A percentile compares a stretch with the other conserved stretches of the same genome.
phyloP scores from a whole-genome alignment of 805 yeast species.

The Saccharomycopsis amapae region DNA sequence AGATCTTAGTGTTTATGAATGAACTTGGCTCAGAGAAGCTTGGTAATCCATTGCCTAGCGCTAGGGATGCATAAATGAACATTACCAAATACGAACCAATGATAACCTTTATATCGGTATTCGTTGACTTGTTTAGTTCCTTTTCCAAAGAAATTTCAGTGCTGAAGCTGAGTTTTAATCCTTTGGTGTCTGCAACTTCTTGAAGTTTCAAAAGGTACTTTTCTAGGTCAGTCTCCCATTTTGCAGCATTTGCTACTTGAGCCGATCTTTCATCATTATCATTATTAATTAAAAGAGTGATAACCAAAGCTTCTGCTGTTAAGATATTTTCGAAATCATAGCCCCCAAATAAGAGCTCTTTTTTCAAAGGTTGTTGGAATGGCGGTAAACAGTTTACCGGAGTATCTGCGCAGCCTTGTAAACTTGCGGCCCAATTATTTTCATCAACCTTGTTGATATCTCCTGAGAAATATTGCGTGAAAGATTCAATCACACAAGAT shows the following conservation, averaged over 20 bases:
- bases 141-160: slow-evolving; percentile 81
- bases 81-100: slow-evolving; percentile 70
- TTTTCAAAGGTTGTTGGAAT: slow-evolving; percentile 84
- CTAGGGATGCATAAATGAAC: slow-evolving; percentile 83
- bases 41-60: slow-evolving; percentile 60
- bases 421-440: slow-evolving; percentile 45
- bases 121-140: slow-evolving; percentile 76
- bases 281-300: slow-evolving; percentile 64
- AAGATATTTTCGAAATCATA: slow-evolving; percentile 41
- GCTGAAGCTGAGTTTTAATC: slow-evolving; percentile 61
- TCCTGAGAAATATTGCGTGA: slow-evolving; percentile 82
- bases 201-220: slow-evolving; percentile 37
- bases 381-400: slow-evolving; percentile 89
- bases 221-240: slow-evolving; percentile 73
- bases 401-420: slow-evolving; percentile 58
- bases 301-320: slow-evolving; percentile 63
- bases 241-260: slow-evolving; percentile 34
- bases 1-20: slow-evolving; percentile 49
- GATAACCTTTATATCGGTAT: slow-evolving; percentile 67
- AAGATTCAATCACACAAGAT: slow-evolving; percentile 76
- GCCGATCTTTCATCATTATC: slow-evolving; percentile 35
- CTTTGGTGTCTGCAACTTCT: slow-evolving; percentile 41
- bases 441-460: slow-evolving; percentile 43
- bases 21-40: slow-evolving; percentile 27
- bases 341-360: slow-evolving; percentile 65